Evolutionary conservation across 257 asterid species (phyloP).

Genomic region (Gardenia jasminoides): DNA sequence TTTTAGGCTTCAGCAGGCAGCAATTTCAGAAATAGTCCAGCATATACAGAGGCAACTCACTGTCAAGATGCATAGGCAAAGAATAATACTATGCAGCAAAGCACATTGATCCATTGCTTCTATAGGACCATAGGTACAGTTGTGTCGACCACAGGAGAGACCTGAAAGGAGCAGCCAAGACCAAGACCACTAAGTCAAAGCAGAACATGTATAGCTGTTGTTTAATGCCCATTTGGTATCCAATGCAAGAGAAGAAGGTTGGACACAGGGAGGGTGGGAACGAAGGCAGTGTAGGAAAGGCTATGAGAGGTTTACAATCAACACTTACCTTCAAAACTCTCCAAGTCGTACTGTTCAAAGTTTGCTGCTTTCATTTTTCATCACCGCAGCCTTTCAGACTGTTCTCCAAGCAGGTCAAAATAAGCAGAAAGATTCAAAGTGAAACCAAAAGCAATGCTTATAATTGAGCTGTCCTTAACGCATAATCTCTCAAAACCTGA

Average conservation of each 20-base stretch:
- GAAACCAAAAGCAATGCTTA: background rate
- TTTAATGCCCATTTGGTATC: background rate
- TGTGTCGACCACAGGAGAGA: background rate
- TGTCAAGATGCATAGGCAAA: background rate
- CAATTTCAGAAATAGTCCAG: background rate
- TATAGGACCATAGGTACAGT: background rate
- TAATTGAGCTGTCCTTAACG: conserved; percentile 16
- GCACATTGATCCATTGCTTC: background rate
- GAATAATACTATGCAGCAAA: background rate
- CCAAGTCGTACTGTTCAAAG: too few species aligned
- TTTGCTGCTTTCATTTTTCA: background rate
- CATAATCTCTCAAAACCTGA: conserved; percentile 58
- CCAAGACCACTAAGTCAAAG: background rate
- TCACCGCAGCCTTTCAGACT: background rate
- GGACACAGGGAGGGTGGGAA: background rate
- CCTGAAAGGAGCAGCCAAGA: background rate
- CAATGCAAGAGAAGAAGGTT: background rate
- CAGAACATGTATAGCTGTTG: background rate
- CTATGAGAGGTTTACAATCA: background rate
- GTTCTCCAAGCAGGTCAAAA: conserved; percentile 8
- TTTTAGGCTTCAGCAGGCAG: background rate
- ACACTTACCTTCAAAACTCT: background rate
- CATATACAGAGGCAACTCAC: background rate
- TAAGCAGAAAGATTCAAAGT: background rate
- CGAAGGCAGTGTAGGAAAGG: background rate